Evolutionary conservation across 306 rosid genomes (phyloP).

Genomic region (Oxytropis ochrocephala): DNA sequence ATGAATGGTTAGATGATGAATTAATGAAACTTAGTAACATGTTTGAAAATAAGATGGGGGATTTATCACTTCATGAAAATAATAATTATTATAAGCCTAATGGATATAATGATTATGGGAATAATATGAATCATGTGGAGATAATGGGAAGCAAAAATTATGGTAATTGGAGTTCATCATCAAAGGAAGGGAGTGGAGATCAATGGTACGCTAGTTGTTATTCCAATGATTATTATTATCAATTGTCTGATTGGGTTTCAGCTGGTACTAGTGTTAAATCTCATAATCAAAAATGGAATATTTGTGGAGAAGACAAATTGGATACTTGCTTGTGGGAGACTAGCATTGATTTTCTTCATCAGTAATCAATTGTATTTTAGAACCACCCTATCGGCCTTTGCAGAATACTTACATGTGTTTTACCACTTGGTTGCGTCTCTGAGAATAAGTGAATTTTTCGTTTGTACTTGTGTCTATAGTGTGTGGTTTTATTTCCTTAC

Average conservation of each 20-base stretch:
- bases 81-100: conserved; percentile 1
- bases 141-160: neutral
- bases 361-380: too few relatives aligned
- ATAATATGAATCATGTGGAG: neutral
- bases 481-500: neutral
- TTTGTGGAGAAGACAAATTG: conserved; percentile 28
- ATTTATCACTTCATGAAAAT: conserved; percentile 1
- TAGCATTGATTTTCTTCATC: neutral
- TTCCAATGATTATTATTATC: conserved; percentile 38
- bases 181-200: conserved; percentile 31
- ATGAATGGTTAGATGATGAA: conserved; percentile 41
- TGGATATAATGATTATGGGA: neutral
- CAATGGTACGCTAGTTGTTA: conserved; percentile 15
- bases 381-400: too few relatives aligned
- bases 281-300: conserved; percentile 26
- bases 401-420: too few relatives aligned
- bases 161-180: conserved; percentile 18
- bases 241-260: conserved; percentile 41
- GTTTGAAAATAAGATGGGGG: conserved; percentile 24
- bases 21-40: conserved; percentile 21
- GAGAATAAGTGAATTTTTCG: too few relatives aligned
- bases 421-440: too few relatives aligned
- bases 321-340: conserved; percentile 38
- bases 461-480: too few relatives aligned
- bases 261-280: conserved; percentile 20